Evolutionary conservation across 495 filamentous ascomycete species (phyloP).

Genomic region (Penicillium ochrochloron): DNA sequence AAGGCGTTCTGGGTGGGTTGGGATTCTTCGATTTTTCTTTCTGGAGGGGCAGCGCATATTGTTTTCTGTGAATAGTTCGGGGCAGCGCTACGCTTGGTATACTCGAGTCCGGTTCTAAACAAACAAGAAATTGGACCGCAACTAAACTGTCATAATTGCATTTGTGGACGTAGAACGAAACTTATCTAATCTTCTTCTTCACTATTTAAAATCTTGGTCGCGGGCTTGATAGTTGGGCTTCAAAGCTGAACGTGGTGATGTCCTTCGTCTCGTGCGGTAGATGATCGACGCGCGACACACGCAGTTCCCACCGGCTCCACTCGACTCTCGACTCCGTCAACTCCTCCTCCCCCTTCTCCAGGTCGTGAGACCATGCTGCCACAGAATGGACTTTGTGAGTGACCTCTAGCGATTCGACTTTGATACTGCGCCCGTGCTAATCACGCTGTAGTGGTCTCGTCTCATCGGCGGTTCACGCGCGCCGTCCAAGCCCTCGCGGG

Average conservation of each 20-base stretch:
- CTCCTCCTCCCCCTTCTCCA: slow-evolving; percentile 24
- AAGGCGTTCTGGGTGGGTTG: slow-evolving; percentile 38
- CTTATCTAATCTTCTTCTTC: neutral
- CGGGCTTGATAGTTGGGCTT: neutral
- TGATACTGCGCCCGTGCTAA: slow-evolving; percentile 22
- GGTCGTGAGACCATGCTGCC: slow-evolving; percentile 39
- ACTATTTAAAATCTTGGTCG: neutral
- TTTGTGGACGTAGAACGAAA: neutral
- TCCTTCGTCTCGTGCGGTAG: neutral
- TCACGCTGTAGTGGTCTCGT: slow-evolving; percentile 73
- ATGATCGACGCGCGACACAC: slow-evolving; percentile 29
- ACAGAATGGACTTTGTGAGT: slow-evolving; percentile 51
- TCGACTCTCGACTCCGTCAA: slow-evolving; percentile 24
- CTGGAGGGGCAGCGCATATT: slow-evolving; percentile 36
- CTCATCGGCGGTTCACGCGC: slow-evolving; percentile 81
- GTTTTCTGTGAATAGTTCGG: slow-evolving; percentile 38
- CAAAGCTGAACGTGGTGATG: neutral
- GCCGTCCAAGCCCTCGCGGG: slow-evolving; percentile 63
- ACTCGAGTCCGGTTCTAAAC: neutral
- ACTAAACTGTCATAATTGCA: neutral
- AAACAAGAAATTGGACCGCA: neutral
- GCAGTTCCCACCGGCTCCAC: slow-evolving; percentile 31
- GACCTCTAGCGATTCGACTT: neutral
- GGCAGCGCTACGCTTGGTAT: slow-evolving; percentile 1
- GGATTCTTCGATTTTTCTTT: slow-evolving; percentile 28